Evolutionary conservation across 2,329 filamentous ascomycete genomes (phyloP).

Genomic region (Setomelanomma holmii): DNA sequence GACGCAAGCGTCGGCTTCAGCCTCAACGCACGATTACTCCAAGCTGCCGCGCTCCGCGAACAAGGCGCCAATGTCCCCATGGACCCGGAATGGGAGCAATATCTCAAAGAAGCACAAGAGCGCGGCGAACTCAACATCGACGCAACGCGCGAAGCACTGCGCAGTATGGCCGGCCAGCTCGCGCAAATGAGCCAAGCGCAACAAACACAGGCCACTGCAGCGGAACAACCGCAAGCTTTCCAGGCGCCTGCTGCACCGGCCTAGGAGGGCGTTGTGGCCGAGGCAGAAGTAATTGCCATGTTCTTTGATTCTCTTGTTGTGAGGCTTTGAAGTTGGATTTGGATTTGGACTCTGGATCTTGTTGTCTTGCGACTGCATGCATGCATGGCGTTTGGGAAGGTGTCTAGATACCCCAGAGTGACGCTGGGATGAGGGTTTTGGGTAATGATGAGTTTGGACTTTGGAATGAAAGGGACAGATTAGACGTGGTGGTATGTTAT

Average conservation of each 20-base stretch:
- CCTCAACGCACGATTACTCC: constrained; percentile 68
- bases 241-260: constrained; percentile 17
- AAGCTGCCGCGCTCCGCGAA: constrained; percentile 68
- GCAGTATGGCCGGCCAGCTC: constrained; percentile 39
- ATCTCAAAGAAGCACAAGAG: constrained; percentile 74
- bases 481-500: neutral
- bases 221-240: constrained; percentile 7
- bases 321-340: neutral
- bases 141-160: constrained; percentile 39
- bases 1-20: constrained; percentile 65
- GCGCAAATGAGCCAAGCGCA: constrained; percentile 30
- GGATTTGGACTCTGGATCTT: neutral
- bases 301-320: constrained; percentile 3
- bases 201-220: neutral
- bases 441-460: neutral
- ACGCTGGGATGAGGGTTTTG: neutral
- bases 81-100: constrained; percentile 77
- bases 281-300: neutral
- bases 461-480: neutral
- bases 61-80: constrained; percentile 66
- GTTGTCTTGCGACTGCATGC: neutral
- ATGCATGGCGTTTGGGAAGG: neutral
- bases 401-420: neutral
- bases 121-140: constrained; percentile 57
- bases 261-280: constrained; percentile 3